Evolutionary conservation across 106 monocot species (phyloP).

Genomic region (Narthecium ossifragum): DNA sequence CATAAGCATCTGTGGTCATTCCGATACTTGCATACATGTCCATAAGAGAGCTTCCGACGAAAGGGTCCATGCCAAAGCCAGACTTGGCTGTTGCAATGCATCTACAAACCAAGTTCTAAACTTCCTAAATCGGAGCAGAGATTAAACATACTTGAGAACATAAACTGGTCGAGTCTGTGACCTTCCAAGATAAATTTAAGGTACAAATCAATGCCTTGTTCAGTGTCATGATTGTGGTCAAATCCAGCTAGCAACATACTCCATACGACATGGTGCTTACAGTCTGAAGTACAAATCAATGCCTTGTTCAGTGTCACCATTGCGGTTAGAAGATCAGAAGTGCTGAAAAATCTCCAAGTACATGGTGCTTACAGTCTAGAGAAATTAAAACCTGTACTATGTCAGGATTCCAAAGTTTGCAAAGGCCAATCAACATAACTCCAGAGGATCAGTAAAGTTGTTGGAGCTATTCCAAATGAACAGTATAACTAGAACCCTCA

Average conservation of each 20-base stretch:
- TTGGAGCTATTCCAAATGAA: no score
- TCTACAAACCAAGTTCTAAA: slow-evolving; percentile 12
- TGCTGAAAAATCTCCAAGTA: no score
- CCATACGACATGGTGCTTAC: slow-evolving; percentile 25
- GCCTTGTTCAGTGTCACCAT: slow-evolving; percentile 5
- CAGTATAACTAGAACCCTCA: no score
- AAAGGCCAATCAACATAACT: no score
- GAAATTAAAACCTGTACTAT: no score
- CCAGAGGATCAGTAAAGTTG: no score
- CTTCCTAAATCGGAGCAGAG: slow-evolving; percentile 16
- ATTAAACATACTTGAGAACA: slow-evolving; percentile 16
- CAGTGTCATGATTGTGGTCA: slow-evolving; percentile 1
- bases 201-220: slow-evolving; percentile 14
- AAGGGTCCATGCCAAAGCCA: slow-evolving; percentile 19
- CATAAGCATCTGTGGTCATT: no score
- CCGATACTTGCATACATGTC: no score
- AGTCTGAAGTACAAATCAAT: slow-evolving; percentile 18
- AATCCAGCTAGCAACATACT: slow-evolving; percentile 9
- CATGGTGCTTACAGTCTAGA: no score
- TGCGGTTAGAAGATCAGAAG: no score
- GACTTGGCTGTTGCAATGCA: slow-evolving; percentile 18
- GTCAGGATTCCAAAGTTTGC: no score
- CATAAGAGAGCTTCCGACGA: slow-evolving; percentile 5
- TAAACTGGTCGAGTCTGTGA: slow-evolving; percentile 11
- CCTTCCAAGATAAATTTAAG: slow-evolving; percentile 20